A percentile compares a stretch with the other conserved stretches of the same genome.
These are phyloP conservation scores for Phylloporus arenicola DNA, from an alignment of 768 basidiomycete species.

Conservation along the genomic window DNA sequence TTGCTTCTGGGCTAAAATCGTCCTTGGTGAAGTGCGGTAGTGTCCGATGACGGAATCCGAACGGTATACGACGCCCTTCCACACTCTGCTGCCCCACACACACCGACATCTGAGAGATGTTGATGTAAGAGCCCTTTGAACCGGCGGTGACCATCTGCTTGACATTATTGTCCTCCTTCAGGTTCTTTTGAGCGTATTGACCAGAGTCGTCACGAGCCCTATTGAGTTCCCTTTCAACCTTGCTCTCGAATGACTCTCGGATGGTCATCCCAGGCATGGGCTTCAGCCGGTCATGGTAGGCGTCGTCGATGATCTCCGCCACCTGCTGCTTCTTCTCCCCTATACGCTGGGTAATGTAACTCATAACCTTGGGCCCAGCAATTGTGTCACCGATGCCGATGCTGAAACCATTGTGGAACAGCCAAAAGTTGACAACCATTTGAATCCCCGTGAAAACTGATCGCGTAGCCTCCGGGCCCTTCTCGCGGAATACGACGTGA, in stretches of 20 bases:
- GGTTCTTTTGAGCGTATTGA: slow-evolving; percentile 91
- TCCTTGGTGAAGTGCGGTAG: slow-evolving; percentile 98
- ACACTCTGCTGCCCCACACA: slow-evolving; percentile 98
- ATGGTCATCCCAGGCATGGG: slow-evolving; percentile 97
- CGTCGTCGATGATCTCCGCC: slow-evolving; percentile 71
- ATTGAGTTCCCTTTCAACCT: slow-evolving; percentile 87
- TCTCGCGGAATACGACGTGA: slow-evolving; percentile 96
- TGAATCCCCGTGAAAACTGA: slow-evolving; percentile 91
- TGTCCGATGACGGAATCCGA: slow-evolving; percentile 95
- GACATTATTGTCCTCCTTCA: slow-evolving; percentile 99
- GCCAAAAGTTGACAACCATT: slow-evolving; percentile 96
- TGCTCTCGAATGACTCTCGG: slow-evolving; percentile 95
- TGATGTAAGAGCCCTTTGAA: slow-evolving; percentile 98
- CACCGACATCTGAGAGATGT: slow-evolving; percentile 99
- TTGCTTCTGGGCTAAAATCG: slow-evolving; percentile 95
- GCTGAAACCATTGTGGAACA: slow-evolving; percentile 98
- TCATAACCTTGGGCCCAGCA: slow-evolving; percentile 86
- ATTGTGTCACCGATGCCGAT: slow-evolving; percentile 99
- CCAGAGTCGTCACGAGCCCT: slow-evolving; percentile 93
- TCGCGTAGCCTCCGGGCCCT: slow-evolving; percentile 87
- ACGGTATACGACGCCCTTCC: slow-evolving; percentile 96
- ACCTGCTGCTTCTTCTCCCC: slow-evolving; percentile 76
- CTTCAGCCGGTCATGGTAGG: slow-evolving; percentile 82
- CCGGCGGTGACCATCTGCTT: slow-evolving; percentile 99
- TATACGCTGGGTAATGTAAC: slow-evolving; percentile 77